Base-by-base conservation (phyloP, 495 filamentous ascomycete species). In the Aspergillus avenaceus region DNA sequence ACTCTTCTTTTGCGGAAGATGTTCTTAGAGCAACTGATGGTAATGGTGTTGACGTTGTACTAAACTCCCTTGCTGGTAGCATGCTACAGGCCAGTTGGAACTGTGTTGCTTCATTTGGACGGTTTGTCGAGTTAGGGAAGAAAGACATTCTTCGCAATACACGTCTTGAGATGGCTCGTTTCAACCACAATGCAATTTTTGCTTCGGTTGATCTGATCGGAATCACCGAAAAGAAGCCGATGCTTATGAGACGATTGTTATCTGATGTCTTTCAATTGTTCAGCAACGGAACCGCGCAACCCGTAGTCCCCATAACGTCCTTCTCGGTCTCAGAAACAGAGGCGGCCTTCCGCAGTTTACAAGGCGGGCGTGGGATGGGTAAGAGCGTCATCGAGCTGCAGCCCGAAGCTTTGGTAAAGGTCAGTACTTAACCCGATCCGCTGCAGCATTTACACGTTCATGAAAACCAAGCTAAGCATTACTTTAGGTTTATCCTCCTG, bases 31-130 rank as follows among this genome's bases (percentile, higher is more conserved):
- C 45, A 13, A 47, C 45, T 2, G 16, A 75, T 80, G 72, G 76
- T n/a, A 53, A 59, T 22, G 79, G 81, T 12, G 76, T 81, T 21
- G 77, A 81, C 41, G 68, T 83, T 12, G 74, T 77, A 0, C 59
- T 83, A n/a, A 79, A 82, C 47, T 75, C 77, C 11, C 68, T 83
- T 12, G 70, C 76, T 8, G 74, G 75, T 8, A 75, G 78, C 52
- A 59, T 75, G 0, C 62, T 78, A 1, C 70, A 71, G 36, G 70
- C 69, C 22, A 72, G 76, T 0, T 83, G 78, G 68, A 66, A 77
- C 14, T 80, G 76, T 45, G 65, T 84, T 28, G 81, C 72, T 12
- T 69, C 74, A 13, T 81, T 80, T 58, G 81, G 81, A 9, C 68
- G 66, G 0, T 76, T 82, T 31, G 65, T 84, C 26, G 82, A 85